Evolutionary conservation across 768 basidiomycete genomes (phyloP).

Genomic region (Mycena rebaudengoi): DNA sequence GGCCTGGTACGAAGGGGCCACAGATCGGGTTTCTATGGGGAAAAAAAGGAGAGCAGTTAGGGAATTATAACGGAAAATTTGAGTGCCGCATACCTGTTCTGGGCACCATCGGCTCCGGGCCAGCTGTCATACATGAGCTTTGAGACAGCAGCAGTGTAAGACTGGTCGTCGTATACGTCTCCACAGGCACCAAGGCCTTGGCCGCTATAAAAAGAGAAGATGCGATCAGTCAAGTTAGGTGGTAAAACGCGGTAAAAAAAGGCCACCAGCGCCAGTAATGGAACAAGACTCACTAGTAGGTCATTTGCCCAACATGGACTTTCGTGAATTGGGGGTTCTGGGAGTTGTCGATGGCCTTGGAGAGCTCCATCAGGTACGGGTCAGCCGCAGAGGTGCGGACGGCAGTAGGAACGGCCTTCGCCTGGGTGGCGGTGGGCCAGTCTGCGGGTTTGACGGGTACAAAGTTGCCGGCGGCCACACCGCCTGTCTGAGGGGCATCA

Average conservation of each 20-base stretch:
- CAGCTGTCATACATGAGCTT: conserved; percentile 33
- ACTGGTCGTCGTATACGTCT: conserved; percentile 40
- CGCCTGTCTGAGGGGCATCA: background rate
- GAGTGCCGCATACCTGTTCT: conserved; percentile 31
- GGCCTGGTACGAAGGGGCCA: conserved; percentile 40
- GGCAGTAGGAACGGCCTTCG: conserved; percentile 30
- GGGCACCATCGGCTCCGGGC: conserved; percentile 33
- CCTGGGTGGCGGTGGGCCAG: conserved; percentile 38
- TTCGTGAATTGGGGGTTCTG: conserved; percentile 31
- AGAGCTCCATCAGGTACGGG: conserved; percentile 38
- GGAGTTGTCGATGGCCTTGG: conserved; percentile 38
- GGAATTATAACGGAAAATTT: background rate
- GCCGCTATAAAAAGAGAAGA: conserved; percentile 26
- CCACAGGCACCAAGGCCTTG: conserved; percentile 42
- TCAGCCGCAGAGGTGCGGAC: conserved; percentile 34
- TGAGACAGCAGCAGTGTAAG: conserved; percentile 41
- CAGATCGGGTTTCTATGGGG: conserved; percentile 37
- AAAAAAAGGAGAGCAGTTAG: background rate
- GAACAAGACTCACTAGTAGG: conserved; percentile 37
- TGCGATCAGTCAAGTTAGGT: conserved; percentile 4
- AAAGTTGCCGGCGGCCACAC: conserved; percentile 27
- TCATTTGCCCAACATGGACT: conserved; percentile 38
- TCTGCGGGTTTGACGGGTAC: conserved; percentile 27
- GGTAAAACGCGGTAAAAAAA: conserved; percentile 2
- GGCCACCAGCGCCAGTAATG: background rate